Base-by-base conservation (phyloP, 345 rosid genomes). In the Turritis glabra region DNA sequence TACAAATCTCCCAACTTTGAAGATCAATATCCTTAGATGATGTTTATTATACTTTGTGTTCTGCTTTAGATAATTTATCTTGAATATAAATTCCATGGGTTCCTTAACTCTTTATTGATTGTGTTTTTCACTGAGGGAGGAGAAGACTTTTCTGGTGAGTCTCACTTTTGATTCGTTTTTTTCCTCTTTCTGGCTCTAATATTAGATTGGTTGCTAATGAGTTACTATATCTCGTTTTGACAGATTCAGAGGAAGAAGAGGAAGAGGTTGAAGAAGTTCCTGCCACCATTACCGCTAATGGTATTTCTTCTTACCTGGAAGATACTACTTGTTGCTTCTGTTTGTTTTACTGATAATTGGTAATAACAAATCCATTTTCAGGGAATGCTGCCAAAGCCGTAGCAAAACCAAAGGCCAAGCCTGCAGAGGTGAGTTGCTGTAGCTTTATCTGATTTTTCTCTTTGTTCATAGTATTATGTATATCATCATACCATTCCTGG, bases 1-100 rank as follows among this genome's bases (percentile, higher is more conserved):
- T 91, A 86, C 77, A 74, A 68, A 58, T 26, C 87, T 60, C 81
- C 78, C 19, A 58, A 62, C 64, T 0, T 8, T 13, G 54, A 51
- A 0, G 41, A 15, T 9, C 6, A 33, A 75, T 75, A 75, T 75
- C 79, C 79, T 75, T 67, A 2, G 62, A 21, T 27, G 7, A 29
- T 46, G 37, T 55, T 37, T 33, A 30, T 60, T 60, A 10, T 32
- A 53, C 23, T 55, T 40, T 19, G 26, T 19, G 22, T 67, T 43
- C n/a, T 26, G 23, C 12, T n/a, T 23, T 23, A 5, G 46, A 38
- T 22, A 1, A 11, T 40, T 62, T 55, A 7, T 5, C 17, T 46
- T 27, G 26, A 0, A 1, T 33, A n/a, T n/a, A n/a, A n/a, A n/a
- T 47, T 35, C 14, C 3, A 25, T 46, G 5, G 41, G 47, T 47